Evolutionary conservation across 805 yeast species (phyloP).

Genomic region (Isabelozyma gotoi): DNA sequence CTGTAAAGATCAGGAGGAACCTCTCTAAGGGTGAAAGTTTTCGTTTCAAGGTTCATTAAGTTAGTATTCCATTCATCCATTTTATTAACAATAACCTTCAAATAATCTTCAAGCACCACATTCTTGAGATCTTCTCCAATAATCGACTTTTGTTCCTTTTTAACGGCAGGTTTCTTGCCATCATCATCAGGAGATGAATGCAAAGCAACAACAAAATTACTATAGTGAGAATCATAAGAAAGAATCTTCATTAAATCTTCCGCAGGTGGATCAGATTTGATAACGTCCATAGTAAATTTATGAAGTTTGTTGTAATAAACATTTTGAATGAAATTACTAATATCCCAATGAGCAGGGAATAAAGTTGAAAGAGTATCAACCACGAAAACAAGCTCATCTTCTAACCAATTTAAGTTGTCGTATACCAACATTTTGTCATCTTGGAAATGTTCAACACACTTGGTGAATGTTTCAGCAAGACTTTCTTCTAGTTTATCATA

Average conservation of each 20-base stretch:
- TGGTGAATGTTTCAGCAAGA: conserved; percentile 64
- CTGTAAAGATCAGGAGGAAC: conserved; percentile 74
- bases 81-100: conserved; percentile 66
- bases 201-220: conserved; percentile 30
- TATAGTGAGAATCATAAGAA: conserved; percentile 71
- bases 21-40: conserved; percentile 60
- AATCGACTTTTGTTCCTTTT: conserved; percentile 51
- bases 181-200: conserved; percentile 15
- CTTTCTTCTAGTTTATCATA: conserved; percentile 57
- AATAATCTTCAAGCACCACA: conserved; percentile 72
- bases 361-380: conserved; percentile 54
- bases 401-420: conserved; percentile 78
- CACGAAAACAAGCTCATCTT: conserved; percentile 72
- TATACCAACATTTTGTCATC: conserved; percentile 56
- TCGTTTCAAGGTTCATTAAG: conserved; percentile 64
- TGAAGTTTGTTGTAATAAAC: conserved; percentile 70
- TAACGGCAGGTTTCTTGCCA: conserved; percentile 13
- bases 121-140: conserved; percentile 74
- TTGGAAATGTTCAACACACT: conserved; percentile 56
- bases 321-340: conserved; percentile 58
- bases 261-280: conserved; percentile 78
- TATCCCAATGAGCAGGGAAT: conserved; percentile 75
- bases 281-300: conserved; percentile 58
- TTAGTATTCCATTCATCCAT: conserved; percentile 84
- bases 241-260: conserved; percentile 69